phyloP scores from a whole-genome alignment of 2,329 filamentous ascomycete genomes.

The Aspergillus spinulosporus region DNA sequence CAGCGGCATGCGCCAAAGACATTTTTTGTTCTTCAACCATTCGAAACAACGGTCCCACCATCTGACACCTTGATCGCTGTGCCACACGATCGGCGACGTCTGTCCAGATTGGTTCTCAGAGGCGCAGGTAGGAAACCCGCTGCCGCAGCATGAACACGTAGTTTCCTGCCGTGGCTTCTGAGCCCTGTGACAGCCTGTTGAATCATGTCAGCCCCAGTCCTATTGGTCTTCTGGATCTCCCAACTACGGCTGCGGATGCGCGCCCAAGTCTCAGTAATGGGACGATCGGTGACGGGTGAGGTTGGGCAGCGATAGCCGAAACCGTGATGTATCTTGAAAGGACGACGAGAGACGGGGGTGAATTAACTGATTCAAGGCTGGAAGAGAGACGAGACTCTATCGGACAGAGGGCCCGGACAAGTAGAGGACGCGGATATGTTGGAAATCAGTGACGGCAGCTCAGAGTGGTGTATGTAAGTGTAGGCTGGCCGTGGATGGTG shows the following conservation, averaged over 20 bases:
- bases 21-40: neutral
- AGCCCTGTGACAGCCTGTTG: conserved; percentile 11
- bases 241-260: neutral
- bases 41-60: conserved; percentile 2
- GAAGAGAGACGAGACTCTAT: neutral
- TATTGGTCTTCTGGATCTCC: conserved; percentile 7
- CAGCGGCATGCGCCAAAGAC: neutral
- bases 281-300: neutral
- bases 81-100: conserved; percentile 5
- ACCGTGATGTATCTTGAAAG: neutral
- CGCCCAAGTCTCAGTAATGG: neutral
- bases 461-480: neutral
- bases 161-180: neutral
- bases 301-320: conserved; percentile 12
- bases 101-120: neutral
- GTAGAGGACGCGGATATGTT: neutral
- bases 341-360: neutral
- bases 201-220: neutral
- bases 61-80: neutral
- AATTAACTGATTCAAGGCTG: neutral
- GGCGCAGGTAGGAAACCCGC: conserved; percentile 8
- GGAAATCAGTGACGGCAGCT: no score
- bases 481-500: neutral
- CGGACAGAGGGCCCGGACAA: neutral
- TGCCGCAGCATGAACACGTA: conserved; percentile 11